These are phyloP conservation scores for Phaeosphaeriaceae sp. DNA, from an alignment of 2,329 filamentous ascomycete genomes.

Conservation along the genomic window DNA sequence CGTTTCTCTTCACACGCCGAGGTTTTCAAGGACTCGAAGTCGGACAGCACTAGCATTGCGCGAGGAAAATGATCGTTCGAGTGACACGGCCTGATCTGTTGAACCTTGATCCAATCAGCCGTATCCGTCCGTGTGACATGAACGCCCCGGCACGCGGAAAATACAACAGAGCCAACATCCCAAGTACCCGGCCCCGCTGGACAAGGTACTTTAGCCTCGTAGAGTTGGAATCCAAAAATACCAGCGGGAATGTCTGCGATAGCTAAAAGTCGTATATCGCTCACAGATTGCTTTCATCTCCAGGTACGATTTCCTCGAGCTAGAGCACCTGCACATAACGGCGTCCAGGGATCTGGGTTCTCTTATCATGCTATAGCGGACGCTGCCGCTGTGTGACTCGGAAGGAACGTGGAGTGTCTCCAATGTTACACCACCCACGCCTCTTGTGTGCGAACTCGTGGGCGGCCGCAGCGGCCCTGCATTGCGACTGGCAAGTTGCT, in stretches of 20 bases:
- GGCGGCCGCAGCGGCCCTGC: constrained; percentile 13
- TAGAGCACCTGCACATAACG: constrained; percentile 24
- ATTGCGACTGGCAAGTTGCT: constrained; percentile 10
- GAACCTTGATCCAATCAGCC: neutral
- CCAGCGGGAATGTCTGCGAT: constrained; percentile 43
- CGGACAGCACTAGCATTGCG: constrained; percentile 3
- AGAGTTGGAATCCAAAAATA: constrained; percentile 40
- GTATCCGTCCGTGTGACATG: constrained; percentile 26
- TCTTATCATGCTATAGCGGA: constrained; percentile 22
- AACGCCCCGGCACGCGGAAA: constrained; percentile 31
- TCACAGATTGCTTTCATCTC: constrained; percentile 43
- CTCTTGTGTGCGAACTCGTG: constrained; percentile 8
- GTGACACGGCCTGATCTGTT: neutral
- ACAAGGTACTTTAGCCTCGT: constrained; percentile 39
- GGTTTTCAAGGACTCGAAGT: constrained; percentile 14
- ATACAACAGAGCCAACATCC: constrained; percentile 26
- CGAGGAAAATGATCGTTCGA: neutral
- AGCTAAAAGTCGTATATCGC: constrained; percentile 42
- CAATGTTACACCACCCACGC: constrained; percentile 10
- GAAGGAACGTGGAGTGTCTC: neutral
- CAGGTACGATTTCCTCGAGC: constrained; percentile 36
- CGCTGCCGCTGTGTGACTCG: constrained; percentile 26
- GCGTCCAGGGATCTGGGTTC: constrained; percentile 26
- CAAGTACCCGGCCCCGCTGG: constrained; percentile 23
- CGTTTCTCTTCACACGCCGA: constrained; percentile 27